Evolutionary conservation across 768 basidiomycete species (phyloP).

Genomic region (Hericium alpestre): DNA sequence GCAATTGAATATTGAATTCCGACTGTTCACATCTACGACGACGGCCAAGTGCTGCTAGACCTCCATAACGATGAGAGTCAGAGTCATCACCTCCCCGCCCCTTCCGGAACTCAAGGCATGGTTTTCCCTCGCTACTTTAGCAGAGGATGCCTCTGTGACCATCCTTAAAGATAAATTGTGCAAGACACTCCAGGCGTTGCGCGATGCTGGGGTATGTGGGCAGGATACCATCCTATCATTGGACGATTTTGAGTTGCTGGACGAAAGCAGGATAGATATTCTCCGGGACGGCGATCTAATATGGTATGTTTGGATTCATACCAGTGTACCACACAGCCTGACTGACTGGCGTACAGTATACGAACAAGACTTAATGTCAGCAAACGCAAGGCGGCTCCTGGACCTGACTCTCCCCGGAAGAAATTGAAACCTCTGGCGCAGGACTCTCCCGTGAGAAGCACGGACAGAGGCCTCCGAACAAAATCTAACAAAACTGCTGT

Average conservation of each 20-base stretch:
- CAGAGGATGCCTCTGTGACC: not conserved
- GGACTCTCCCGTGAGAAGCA: not conserved
- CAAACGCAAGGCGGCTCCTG: slow-evolving; percentile 3
- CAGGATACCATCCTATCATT: slow-evolving; percentile 6
- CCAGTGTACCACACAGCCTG: not conserved
- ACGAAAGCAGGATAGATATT: slow-evolving; percentile 4
- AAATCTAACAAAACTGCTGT: not conserved
- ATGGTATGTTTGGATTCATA: slow-evolving; percentile 1
- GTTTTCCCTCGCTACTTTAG: slow-evolving; percentile 3
- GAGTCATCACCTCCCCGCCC: slow-evolving; percentile 3
- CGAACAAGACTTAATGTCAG: not conserved
- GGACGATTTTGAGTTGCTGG: slow-evolving; percentile 14
- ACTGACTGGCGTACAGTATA: not conserved
- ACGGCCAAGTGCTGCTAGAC: too few relatives aligned
- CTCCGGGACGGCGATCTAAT: slow-evolving; percentile 12
- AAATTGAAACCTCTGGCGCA: not conserved
- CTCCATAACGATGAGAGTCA: slow-evolving; percentile 8
- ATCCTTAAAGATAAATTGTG: slow-evolving; percentile 7
- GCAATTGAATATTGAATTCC: not conserved
- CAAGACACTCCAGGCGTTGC: slow-evolving; percentile 3
- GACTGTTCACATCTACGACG: too few relatives aligned
- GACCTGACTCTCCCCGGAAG: not conserved
- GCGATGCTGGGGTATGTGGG: slow-evolving; percentile 2
- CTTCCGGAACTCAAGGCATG: slow-evolving; percentile 12
- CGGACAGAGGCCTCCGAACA: too few relatives aligned